Evolutionary conservation across 768 basidiomycete species (phyloP).

Genomic region (Suillus paluster): DNA sequence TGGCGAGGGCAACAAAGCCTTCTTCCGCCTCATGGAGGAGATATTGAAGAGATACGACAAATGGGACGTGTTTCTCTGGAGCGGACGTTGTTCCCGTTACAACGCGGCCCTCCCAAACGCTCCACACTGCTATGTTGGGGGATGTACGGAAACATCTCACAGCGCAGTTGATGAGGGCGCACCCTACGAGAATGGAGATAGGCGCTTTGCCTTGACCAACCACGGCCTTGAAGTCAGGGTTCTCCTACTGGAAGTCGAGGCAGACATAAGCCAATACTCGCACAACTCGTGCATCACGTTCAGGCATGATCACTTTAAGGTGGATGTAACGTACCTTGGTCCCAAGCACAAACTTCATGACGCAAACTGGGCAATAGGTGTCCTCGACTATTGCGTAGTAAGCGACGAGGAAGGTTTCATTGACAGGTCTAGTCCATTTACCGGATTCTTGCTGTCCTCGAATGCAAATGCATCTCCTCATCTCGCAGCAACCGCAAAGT

Average conservation of each 20-base stretch:
- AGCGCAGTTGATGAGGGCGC: background rate
- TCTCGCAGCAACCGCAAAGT: background rate
- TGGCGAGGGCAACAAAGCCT: slow-evolving; percentile 23
- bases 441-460: slow-evolving; percentile 6
- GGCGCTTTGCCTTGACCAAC: slow-evolving; percentile 15
- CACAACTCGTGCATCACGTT: background rate
- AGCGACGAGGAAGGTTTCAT: background rate
- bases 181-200: slow-evolving; percentile 4
- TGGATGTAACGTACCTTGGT: background rate
- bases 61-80: slow-evolving; percentile 16
- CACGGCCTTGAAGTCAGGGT: slow-evolving; percentile 14
- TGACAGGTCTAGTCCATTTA: background rate
- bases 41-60: slow-evolving; percentile 12
- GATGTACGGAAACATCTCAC: background rate
- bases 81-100: slow-evolving; percentile 11
- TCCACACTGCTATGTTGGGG: slow-evolving; percentile 8
- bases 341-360: background rate
- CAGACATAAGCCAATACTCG: background rate
- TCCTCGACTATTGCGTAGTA: slow-evolving; percentile 8
- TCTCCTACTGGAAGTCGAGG: background rate
- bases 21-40: slow-evolving; percentile 18
- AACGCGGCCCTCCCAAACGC: slow-evolving; percentile 9
- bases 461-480: background rate
- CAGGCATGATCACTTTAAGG: too few relatives aligned
- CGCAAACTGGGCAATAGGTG: slow-evolving; percentile 2